phyloP scores from a whole-genome alignment of 768 basidiomycete species.

The Russula abietina region DNA sequence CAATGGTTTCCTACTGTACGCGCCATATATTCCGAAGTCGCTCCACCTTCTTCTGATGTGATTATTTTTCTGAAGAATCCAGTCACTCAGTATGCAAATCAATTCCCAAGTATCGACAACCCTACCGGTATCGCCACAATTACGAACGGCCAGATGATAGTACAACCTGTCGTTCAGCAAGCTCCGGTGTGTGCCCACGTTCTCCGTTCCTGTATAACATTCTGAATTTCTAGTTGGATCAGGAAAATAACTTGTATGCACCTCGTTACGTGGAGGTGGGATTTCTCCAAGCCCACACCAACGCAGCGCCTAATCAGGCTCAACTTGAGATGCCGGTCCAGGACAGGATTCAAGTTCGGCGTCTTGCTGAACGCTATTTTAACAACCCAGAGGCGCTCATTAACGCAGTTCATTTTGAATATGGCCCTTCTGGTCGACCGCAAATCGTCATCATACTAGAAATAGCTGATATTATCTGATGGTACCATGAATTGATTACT shows the following conservation, averaged over 20 bases:
- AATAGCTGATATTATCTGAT: neutral
- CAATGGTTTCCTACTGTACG: neutral
- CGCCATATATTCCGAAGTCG: neutral
- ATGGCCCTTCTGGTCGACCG: neutral
- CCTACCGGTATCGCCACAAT: neutral
- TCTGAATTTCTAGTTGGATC: neutral
- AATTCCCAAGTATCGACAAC: neutral
- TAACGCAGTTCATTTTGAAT: neutral
- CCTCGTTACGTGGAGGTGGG: neutral
- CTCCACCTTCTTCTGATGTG: neutral
- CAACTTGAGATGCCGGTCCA: neutral
- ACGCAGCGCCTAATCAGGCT: neutral
- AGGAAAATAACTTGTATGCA: neutral
- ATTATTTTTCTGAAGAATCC: neutral
- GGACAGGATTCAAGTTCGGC: neutral
- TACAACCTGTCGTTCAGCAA: neutral
- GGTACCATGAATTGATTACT: neutral
- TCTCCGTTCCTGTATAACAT: neutral
- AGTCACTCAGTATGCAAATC: neutral
- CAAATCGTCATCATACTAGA: slow-evolving; percentile 4
- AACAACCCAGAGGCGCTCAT: neutral
- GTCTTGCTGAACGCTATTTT: neutral
- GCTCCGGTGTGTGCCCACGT: neutral
- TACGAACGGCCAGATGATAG: neutral
- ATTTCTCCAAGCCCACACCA: neutral